A percentile compares a stretch with the other conserved stretches of the same genome.
These are phyloP conservation scores for Russula compacta DNA, from an alignment of 768 basidiomycete genomes.

Conservation along the genomic window DNA sequence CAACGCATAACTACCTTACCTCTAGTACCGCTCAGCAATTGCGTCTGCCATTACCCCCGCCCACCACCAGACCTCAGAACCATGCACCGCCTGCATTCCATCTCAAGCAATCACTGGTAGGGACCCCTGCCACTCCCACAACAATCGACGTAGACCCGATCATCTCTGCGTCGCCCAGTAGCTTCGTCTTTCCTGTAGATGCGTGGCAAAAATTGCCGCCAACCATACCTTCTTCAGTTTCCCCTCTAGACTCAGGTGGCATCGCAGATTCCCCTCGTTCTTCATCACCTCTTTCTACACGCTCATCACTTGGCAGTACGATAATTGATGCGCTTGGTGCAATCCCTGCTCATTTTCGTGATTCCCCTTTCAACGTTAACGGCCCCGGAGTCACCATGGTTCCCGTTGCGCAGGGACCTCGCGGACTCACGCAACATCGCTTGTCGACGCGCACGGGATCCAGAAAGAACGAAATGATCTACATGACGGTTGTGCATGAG, in stretches of 20 bases:
- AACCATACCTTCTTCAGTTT: background rate
- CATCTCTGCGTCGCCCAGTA: background rate
- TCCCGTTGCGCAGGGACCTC: background rate
- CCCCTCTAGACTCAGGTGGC: background rate
- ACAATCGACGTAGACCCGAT: background rate
- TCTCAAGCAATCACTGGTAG: background rate
- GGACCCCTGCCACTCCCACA: background rate
- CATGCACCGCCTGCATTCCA: background rate
- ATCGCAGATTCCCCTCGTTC: background rate
- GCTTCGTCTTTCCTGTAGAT: slow-evolving; percentile 4
- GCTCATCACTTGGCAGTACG: slow-evolving; percentile 8
- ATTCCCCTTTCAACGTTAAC: slow-evolving; percentile 6
- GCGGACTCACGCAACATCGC: background rate
- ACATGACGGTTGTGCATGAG: slow-evolving; percentile 20
- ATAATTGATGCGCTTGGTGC: slow-evolving; percentile 14
- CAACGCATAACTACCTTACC: slow-evolving; percentile 10
- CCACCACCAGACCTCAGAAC: background rate
- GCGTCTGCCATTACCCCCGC: slow-evolving; percentile 11
- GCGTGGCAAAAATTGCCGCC: slow-evolving; percentile 10
- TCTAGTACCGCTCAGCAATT: slow-evolving; percentile 10
- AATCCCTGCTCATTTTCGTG: slow-evolving; percentile 10
- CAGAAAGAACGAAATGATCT: slow-evolving; percentile 11
- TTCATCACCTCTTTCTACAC: slow-evolving; percentile 5
- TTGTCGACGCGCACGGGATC: background rate
- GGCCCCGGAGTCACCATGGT: background rate